These are phyloP conservation scores for Phytophthora ohioensis DNA, from an alignment of 352 stramenopile genomes.

Conservation along the genomic window DNA sequence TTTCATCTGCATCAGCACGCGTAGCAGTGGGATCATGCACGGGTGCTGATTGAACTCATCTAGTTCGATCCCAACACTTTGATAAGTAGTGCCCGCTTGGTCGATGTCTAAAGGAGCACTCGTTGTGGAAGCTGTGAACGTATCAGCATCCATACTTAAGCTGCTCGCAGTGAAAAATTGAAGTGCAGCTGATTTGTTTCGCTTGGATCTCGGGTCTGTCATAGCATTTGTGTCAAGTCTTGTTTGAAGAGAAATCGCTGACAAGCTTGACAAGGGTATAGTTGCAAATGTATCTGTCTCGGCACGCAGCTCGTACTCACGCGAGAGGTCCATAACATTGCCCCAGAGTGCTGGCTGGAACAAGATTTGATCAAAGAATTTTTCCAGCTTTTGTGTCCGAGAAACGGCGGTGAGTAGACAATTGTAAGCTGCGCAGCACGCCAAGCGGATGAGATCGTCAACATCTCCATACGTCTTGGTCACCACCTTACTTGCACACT, in stretches of 20 bases:
- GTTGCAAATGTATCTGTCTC: slow-evolving; percentile 64
- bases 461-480: slow-evolving; percentile 53
- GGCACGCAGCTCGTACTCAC: slow-evolving; percentile 51
- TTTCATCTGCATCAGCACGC: slow-evolving; percentile 84
- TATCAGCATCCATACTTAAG: slow-evolving; percentile 62
- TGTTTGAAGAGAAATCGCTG: slow-evolving; percentile 40
- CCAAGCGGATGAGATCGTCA: slow-evolving; percentile 52
- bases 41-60: slow-evolving; percentile 78
- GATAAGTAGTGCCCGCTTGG: slow-evolving; percentile 30
- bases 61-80: slow-evolving; percentile 74
- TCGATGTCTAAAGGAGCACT: slow-evolving; percentile 29
- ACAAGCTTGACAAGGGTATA: slow-evolving; percentile 64
- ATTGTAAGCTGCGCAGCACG: slow-evolving; percentile 74
- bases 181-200: slow-evolving; percentile 44
- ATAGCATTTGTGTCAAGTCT: slow-evolving; percentile 23
- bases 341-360: slow-evolving; percentile 77
- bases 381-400: slow-evolving; percentile 86
- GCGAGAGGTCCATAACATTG: slow-evolving; percentile 68
- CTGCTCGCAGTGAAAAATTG: slow-evolving; percentile 83
- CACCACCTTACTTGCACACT: slow-evolving; percentile 80
- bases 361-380: slow-evolving; percentile 88
- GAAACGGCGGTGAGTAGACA: slow-evolving; percentile 82
- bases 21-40: slow-evolving; percentile 78
- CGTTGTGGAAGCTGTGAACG: slow-evolving; percentile 18
- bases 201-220: slow-evolving; percentile 19